phyloP scores from a whole-genome alignment of 2,329 filamentous ascomycete genomes.

The Cladosporium sp. region DNA sequence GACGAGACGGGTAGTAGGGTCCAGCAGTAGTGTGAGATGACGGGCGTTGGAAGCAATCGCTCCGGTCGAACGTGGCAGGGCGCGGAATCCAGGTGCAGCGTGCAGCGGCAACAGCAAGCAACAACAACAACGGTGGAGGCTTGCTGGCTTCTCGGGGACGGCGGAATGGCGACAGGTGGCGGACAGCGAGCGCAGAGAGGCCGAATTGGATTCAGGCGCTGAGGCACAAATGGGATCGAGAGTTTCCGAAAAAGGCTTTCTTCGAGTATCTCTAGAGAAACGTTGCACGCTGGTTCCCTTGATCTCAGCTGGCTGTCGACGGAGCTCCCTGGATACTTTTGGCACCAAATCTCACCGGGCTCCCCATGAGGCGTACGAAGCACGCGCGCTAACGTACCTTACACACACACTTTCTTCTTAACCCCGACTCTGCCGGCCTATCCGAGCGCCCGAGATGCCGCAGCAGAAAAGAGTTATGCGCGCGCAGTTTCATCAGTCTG shows the following conservation, averaged over 20 bases:
- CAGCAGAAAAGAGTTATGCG: not conserved
- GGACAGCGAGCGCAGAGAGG: not conserved
- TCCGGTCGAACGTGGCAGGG: not conserved
- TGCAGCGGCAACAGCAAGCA: not conserved
- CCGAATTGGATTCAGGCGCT: not conserved
- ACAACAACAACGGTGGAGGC: not conserved
- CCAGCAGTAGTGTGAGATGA: not conserved
- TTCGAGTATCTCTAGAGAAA: not conserved
- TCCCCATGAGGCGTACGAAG: constrained; percentile 1
- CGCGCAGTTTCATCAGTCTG: not conserved
- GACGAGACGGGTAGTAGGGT: not conserved
- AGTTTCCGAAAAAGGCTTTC: not conserved
- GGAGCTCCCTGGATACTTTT: not conserved
- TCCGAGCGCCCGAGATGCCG: not conserved
- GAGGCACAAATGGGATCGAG: not conserved
- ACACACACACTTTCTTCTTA: not conserved
- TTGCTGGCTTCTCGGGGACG: not conserved
- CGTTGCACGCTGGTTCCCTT: not conserved
- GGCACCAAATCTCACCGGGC: not conserved
- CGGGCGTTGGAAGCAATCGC: not conserved
- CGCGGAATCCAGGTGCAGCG: not conserved
- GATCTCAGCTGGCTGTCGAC: not conserved
- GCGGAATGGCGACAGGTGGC: not conserved
- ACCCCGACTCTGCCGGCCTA: not conserved
- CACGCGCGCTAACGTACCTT: not conserved